Evolutionary conservation across 371 early-diverging fungal genomes (phyloP).

Genomic region (Mortierella sp.): DNA sequence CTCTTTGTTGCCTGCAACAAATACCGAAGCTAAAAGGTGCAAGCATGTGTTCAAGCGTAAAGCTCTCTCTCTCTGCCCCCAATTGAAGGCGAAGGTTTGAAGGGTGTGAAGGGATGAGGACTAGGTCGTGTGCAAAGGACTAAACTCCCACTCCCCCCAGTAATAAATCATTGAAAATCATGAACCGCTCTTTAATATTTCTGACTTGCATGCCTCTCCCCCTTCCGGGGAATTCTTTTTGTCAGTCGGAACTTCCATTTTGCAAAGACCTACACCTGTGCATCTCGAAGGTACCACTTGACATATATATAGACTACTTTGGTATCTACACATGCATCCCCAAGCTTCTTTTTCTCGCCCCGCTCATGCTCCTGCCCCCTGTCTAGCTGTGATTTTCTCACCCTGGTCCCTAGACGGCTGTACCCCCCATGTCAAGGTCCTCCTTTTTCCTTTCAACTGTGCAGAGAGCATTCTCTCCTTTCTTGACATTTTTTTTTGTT

Average conservation of each 20-base stretch:
- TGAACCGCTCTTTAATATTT: not conserved
- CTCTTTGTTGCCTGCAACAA: not conserved
- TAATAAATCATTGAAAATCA: too few species aligned
- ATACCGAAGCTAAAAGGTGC: not conserved
- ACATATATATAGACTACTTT: not conserved
- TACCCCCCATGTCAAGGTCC: too few species aligned
- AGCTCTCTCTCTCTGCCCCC: not conserved
- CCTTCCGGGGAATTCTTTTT: conserved; percentile 4
- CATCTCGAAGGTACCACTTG: not conserved
- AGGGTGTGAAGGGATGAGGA: not conserved
- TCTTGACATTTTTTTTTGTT: not conserved
- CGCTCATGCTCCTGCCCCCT: not conserved
- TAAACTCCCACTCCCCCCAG: not conserved
- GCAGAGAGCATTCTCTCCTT: not conserved
- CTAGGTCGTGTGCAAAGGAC: not conserved
- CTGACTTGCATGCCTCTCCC: not conserved
- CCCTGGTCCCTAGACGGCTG: not conserved
- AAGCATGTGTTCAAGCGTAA: not conserved
- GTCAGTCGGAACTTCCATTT: not conserved
- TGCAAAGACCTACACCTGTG: not conserved
- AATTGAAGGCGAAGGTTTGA: not conserved
- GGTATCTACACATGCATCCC: not conserved
- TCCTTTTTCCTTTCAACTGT: not conserved
- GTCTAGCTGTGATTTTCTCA: not conserved
- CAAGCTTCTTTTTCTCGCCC: not conserved